phyloP scores from a whole-genome alignment of 768 basidiomycete species.

The Roridomyces roridus region DNA sequence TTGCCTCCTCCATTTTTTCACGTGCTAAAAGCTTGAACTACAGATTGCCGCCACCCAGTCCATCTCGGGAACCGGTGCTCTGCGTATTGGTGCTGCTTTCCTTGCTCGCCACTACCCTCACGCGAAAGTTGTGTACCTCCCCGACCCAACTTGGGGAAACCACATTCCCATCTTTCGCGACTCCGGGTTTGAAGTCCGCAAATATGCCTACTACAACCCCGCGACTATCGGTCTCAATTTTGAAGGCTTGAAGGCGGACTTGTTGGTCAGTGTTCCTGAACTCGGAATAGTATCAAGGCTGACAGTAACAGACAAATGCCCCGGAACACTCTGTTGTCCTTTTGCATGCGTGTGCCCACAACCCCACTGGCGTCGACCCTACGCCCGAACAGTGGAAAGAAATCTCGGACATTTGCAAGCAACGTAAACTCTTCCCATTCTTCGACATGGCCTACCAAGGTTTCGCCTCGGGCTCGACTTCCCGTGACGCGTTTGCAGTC shows the following conservation, averaged over 20 bases:
- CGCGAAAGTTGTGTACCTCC: constrained; percentile 88
- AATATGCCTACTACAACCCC: constrained; percentile 95
- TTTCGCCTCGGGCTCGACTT: constrained; percentile 93
- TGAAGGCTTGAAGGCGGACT: constrained; percentile 85
- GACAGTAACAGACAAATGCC: constrained; percentile 51
- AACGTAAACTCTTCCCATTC: constrained; percentile 94
- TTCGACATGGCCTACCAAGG: constrained; percentile 99
- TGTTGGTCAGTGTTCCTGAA: constrained; percentile 59
- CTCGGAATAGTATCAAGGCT: neutral
- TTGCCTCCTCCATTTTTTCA: constrained; percentile 23
- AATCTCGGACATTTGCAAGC: constrained; percentile 86
- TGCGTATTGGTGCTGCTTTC: constrained; percentile 94
- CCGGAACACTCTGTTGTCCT: constrained; percentile 86
- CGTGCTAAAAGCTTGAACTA: constrained; percentile 19
- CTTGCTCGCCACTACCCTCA: constrained; percentile 88
- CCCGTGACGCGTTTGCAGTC: constrained; percentile 92
- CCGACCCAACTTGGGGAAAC: constrained; percentile 96
- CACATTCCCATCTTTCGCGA: constrained; percentile 94
- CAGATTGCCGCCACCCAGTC: constrained; percentile 90
- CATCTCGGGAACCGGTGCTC: constrained; percentile 97
- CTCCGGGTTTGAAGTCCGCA: constrained; percentile 91
- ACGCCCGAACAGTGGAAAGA: constrained; percentile 92
- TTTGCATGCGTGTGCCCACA: constrained; percentile 97
- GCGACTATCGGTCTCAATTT: constrained; percentile 92
- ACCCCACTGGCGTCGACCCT: constrained; percentile 98